Base-by-base conservation (phyloP, 768 basidiomycete genomes). In the Rhodotorula babjevae region DNA sequence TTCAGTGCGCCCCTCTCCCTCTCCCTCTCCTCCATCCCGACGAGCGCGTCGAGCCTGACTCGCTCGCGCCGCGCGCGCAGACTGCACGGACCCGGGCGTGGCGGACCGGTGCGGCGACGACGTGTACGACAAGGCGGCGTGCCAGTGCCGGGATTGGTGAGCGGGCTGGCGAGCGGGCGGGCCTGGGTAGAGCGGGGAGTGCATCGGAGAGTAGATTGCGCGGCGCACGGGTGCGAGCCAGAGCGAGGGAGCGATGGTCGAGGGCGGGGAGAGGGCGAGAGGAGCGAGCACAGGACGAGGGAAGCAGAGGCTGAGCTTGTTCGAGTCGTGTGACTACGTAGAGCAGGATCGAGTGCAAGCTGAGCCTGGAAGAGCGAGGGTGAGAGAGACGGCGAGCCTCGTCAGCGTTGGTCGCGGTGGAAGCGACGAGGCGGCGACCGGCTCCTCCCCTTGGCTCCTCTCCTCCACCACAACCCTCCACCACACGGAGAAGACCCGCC, bases 51-150 rank as follows among this genome's bases (percentile, higher is more conserved):
- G 27, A 33, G 19, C 9, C 36, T 56, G 63, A 44, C 36, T n/a
- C 12, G 42, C 15, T 3, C 27, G 36, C 18, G 29, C 19, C 19
- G 2, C 25, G 15, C 58, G 29, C 25, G 42, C 61, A 46, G 60
- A 62, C 67, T 69, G 68, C 62, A 58, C 46, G 18, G 68, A 69
- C 29, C 62, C 62, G 25, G 9, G 16, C 5, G n/a, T 69, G 7
- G 68, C 57, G 19, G 55, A 58, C 2, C 33, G 27, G 25, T 69
- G 63, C 14, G n/a, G n/a, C 19, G 68, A 69, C 49, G 62, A 65
- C 40, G 29, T 14, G 36, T 69, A 64, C 50, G 63, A 65, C 63
- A 53, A 50, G 40, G 68, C 36, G 15, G 25, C 7, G 19, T 69
- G 68, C 40, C 62, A 63, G 36, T 69, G 68, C 47, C 40, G 50